Evolutionary conservation across 148 eudicot species (phyloP).

Genomic region (Linanthus parryae): DNA sequence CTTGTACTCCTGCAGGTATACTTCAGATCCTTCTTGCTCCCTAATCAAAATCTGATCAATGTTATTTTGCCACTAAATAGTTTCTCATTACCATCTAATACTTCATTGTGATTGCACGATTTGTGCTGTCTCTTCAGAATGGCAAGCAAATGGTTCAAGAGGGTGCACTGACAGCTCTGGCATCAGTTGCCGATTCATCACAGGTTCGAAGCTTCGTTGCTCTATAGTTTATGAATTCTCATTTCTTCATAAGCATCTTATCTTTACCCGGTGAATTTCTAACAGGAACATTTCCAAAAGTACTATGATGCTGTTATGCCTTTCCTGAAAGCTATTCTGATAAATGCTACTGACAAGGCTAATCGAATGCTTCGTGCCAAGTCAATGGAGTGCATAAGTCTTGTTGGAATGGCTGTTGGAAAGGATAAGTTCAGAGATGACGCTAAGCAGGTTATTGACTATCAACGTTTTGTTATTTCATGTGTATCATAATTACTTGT

Average conservation of each 20-base stretch:
- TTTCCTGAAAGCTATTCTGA: background rate
- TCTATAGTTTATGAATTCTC: too few species aligned
- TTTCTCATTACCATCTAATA: too few species aligned
- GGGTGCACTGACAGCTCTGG: constrained; percentile 82
- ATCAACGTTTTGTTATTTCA: background rate
- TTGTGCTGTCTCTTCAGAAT: constrained; percentile 24
- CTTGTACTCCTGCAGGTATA: constrained; percentile 22
- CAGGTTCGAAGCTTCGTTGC: constrained; percentile 44
- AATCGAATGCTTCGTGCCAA: constrained; percentile 87
- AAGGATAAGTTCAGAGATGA: constrained; percentile 91
- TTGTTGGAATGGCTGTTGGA: constrained; percentile 96
- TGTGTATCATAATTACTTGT: too few species aligned
- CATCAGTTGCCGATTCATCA: constrained; percentile 86
- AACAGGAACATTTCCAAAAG: constrained; percentile 1
- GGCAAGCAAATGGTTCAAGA: constrained; percentile 24
- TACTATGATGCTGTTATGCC: background rate
- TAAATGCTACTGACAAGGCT: constrained; percentile 29
- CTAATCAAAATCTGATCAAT: too few species aligned
- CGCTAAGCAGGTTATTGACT: constrained; percentile 63
- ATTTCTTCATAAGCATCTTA: too few species aligned
- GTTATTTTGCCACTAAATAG: too few species aligned
- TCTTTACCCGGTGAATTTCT: background rate
- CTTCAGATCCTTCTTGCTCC: constrained; percentile 58
- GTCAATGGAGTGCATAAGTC: constrained; percentile 85
- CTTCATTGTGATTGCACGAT: background rate